Percentiles rank a stretch among this genome's conserved stretches.
phyloP scores from a whole-genome alignment of 225 moss, liverwort and hornwort genomes.

The Pleurozium schreberi region DNA sequence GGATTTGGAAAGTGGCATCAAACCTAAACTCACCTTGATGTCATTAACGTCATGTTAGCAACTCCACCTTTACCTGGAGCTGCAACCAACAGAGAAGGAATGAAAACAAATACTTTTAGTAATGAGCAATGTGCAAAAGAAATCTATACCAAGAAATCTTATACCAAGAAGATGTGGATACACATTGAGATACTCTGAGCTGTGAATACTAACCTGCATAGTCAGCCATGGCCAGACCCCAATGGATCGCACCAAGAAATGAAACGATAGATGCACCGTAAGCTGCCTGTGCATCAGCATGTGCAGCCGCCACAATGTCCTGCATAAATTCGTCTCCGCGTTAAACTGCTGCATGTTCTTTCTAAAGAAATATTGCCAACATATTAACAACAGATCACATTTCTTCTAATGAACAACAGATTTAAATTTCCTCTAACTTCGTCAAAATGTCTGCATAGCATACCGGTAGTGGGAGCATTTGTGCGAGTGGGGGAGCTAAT shows the following conservation, averaged over 20 bases:
- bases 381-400: background rate
- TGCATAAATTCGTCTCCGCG: constrained; percentile 13
- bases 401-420: background rate
- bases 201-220: constrained; percentile 46
- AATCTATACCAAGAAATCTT: background rate
- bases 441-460: background rate
- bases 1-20: background rate
- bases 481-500: constrained; percentile 68
- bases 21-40: constrained; percentile 22
- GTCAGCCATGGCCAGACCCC: constrained; percentile 93
- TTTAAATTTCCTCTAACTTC: background rate
- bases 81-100: constrained; percentile 4
- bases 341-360: background rate
- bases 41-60: constrained; percentile 30
- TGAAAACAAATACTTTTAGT: background rate
- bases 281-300: constrained; percentile 73
- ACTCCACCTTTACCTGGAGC: constrained; percentile 49
- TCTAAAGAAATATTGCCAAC: background rate
- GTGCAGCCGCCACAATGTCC: constrained; percentile 39
- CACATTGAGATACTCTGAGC: background rate
- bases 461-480: constrained; percentile 77
- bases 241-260: constrained; percentile 91
- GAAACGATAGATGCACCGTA: constrained; percentile 79
- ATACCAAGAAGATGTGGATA: background rate
- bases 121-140: background rate